Evolutionary conservation across 805 yeast genomes (phyloP), one percentile per base, ranked within the genome.

Genomic region (Pichia heedii): DNA sequence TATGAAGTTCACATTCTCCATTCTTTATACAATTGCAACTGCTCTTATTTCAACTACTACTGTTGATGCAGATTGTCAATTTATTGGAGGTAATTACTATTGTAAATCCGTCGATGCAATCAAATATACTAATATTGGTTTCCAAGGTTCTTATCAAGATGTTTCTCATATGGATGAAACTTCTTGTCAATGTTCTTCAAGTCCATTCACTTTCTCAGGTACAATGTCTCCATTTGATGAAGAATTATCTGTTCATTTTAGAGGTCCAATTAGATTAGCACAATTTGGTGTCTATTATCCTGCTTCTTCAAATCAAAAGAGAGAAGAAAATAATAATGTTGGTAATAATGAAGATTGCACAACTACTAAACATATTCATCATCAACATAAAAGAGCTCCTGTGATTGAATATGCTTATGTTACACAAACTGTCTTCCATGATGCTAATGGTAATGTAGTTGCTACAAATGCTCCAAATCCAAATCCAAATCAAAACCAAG

Each of bases 221-320:
- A 56, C 76, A 46, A 65, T 85, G 63, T 66, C 89, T 43, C 96
- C 96, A 33, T 70, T 87, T 50, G 82, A 85, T 63, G 93, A 86
- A 70, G 95, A 87, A 65, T 68, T 87, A 49, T 80, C 94, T 30
- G 79, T 87, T 47, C 95, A 87, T 65, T 83, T 86, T 72, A 81
- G 96, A 71, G 96, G 96, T 55, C 96, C 96, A 32, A 58, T 87
- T 54, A 73, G 76, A 60, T 76, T 87, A 60, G 67, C 71, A 58
- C 86, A 86, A 67, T 87, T 93, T 60, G 97, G 89, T 64, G 96
- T 86, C 44, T 93, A 89, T 73, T 79, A 81, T 57, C 89, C 86
- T 50, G 59, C 75, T 22, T 52, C 71, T n/a, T 54, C 69, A 36
- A 49, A 66, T 24, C 48, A 63, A 41, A 61, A 68, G 52, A 62